phyloP scores from a whole-genome alignment of 2,329 filamentous ascomycete species.

The Blastomyces percursus region DNA sequence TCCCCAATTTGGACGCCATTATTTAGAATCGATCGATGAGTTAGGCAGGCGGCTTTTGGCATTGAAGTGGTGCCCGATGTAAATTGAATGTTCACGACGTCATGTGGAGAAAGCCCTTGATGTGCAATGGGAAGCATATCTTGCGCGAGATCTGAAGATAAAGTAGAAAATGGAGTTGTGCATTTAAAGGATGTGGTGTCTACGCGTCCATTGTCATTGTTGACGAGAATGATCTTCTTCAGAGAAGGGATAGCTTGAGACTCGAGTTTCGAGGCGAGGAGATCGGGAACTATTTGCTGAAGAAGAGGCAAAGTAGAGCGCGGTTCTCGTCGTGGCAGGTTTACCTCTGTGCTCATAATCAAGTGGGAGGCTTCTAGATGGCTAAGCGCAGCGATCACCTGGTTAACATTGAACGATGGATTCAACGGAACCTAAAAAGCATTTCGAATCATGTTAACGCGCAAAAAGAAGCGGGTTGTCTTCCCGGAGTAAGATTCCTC shows the following conservation, averaged over 20 bases:
- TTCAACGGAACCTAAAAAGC: constrained; percentile 64
- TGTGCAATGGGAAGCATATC: constrained; percentile 34
- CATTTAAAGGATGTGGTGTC: constrained; percentile 34
- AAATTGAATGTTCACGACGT: constrained; percentile 91
- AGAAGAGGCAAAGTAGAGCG: constrained; percentile 50
- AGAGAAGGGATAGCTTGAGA: constrained; percentile 58
- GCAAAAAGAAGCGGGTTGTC: too few species aligned
- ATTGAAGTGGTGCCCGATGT: constrained; percentile 87
- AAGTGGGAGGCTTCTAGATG: constrained; percentile 65
- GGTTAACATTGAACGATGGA: constrained; percentile 69
- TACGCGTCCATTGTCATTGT: constrained; percentile 57
- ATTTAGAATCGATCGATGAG: constrained; percentile 78
- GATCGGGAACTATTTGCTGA: constrained; percentile 42
- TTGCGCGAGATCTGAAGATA: constrained; percentile 35
- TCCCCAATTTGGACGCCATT: constrained; percentile 77
- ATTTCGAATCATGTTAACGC: background rate
- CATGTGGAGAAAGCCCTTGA: constrained; percentile 45
- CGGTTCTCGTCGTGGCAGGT: constrained; percentile 57
- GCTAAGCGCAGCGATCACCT: constrained; percentile 65
- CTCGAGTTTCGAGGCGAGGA: constrained; percentile 35
- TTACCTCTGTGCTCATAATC: constrained; percentile 78
- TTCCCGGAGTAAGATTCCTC: constrained; percentile 10
- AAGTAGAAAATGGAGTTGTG: constrained; percentile 39
- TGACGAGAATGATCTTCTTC: constrained; percentile 59
- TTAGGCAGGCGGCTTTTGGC: constrained; percentile 85